phyloP scores from a whole-genome alignment of 106 monocot genomes.

The Dioscorea dumetorum region DNA sequence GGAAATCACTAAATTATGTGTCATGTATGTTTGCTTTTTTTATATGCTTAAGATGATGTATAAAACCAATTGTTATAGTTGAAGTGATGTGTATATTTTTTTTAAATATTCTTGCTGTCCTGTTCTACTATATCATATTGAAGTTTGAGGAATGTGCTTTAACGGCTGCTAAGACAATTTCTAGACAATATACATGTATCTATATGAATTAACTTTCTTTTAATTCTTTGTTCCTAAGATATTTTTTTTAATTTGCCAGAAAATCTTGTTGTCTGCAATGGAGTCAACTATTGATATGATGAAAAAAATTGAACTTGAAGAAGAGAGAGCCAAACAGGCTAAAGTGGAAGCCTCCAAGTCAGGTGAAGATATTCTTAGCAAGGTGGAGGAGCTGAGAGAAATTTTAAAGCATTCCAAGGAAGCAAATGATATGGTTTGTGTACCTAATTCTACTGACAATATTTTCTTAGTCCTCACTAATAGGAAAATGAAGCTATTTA shows the following conservation, averaged over 20 bases:
- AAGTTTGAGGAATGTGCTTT: no score
- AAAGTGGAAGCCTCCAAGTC: constrained; percentile 48
- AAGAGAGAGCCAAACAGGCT: constrained; percentile 37
- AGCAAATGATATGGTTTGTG: constrained; percentile 65
- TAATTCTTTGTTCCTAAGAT: not conserved
- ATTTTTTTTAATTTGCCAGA: constrained; percentile 30
- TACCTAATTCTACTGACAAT: not conserved
- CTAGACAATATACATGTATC: not conserved
- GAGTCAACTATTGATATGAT: constrained; percentile 39
- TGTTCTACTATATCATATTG: no score
- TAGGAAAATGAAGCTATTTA: not conserved
- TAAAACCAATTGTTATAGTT: no score
- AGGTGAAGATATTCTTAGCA: constrained; percentile 43
- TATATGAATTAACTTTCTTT: not conserved
- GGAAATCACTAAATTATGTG: no score
- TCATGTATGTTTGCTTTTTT: no score
- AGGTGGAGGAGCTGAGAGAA: constrained; percentile 61
- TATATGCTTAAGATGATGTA: no score
- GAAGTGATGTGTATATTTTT: no score
- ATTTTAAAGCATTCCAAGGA: constrained; percentile 55
- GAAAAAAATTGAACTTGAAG: constrained; percentile 38
- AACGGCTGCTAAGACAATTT: not conserved
- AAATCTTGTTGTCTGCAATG: constrained; percentile 34
- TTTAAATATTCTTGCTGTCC: no score
- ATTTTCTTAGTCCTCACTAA: not conserved